Base-by-base conservation (phyloP, 2,329 filamentous ascomycete genomes). In the Pseudocercospora cruenta region DNA sequence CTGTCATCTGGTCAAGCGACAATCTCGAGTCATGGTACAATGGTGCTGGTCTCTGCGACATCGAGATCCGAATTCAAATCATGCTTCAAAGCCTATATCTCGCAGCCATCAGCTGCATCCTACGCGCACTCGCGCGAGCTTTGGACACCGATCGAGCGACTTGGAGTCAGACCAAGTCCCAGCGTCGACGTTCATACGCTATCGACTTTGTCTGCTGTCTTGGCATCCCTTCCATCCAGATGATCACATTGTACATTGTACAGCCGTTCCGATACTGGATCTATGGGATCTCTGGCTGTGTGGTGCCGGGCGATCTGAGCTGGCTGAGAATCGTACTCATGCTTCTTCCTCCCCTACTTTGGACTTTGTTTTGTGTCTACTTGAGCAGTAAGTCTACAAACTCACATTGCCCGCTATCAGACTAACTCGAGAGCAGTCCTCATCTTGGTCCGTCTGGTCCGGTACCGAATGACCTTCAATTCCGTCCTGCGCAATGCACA, bases 1-100 rank as follows among this genome's bases (percentile, higher is more conserved):
- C 88, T 1, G 75, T 90, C 58, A 83, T 91, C 67, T 92, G 89
- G 89, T 83, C 85, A 0, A 85, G 81, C 7, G 86, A 89, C 69
- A 79, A 90, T 69, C 72, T 84, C 12, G 43, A 72, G 0, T 75
- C 78, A 5, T 88, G 85, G 84, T 91, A 84, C 83, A 76, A 83
- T 65, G 90, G 90, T 4, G 73, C 75, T 4, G 84, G 83, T 2
- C 84, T 89, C 65, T 92, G 90, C 77, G 89, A 92, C 74, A 78
- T 91, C 58, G 83, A 90, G 70, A 81, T 84, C 62, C 87, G 88
- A 67, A 72, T 91, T 36, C 81, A 85, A 65, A 80, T 86, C 24
- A 86, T 84, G 3, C 78, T 82, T 8, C 81, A 81, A 19, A 80
- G 87, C 0, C 86, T 83, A 0, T 76, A 87, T 16, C 80, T 85